Evolutionary conservation across 129 eudicot species (phyloP), one percentile per base, ranked within the genome.

Genomic region (Calendula officinalis): DNA sequence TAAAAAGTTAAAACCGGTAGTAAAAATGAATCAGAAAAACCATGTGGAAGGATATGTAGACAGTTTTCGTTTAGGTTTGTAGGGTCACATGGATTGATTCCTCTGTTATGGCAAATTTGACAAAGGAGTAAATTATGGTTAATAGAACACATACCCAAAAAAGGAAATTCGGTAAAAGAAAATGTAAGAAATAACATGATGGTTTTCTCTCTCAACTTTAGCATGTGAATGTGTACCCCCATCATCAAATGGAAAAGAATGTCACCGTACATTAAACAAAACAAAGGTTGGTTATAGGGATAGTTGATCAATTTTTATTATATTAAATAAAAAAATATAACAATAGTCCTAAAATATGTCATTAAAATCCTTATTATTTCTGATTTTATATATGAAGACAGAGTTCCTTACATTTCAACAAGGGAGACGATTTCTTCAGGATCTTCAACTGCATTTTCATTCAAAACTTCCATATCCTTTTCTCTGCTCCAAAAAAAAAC

Each of bases 401-500:
- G 15, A 67, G 35, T 43, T 37, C 3, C 81, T 48, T 71, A 76
- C 81, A 76, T 76, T 63, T 76, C 81, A 55, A 76, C 45, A n/a
- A 14, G 75, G 47, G 81, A 64, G 40, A 58, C 57, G 15, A 76
- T 51, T 49, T 76, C 81, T 54, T 64, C 76, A 15, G 81, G 81
- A 65, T 76, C 75, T 62, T 76, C 72, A 62, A 76, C 81, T 11
- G 81, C 81, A 69, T 76, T 70, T 64, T 76, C 72, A 69, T 69
- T 76, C 76, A 63, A 48, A 69, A 50, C 67, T 69, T 76, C 81
- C 48, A 76, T 59, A 43, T 76, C 81, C 50, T 70, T 65, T 11
- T 11, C 30, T 70, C 80, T 76, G 71, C 27, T 6, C 46, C 32
- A 12, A 13, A 55, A 4, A 6, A 50, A 17, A 62, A 62, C 17